These are phyloP conservation scores for Lupinus albus DNA, from an alignment of 306 rosid species.

Conservation along the genomic window DNA sequence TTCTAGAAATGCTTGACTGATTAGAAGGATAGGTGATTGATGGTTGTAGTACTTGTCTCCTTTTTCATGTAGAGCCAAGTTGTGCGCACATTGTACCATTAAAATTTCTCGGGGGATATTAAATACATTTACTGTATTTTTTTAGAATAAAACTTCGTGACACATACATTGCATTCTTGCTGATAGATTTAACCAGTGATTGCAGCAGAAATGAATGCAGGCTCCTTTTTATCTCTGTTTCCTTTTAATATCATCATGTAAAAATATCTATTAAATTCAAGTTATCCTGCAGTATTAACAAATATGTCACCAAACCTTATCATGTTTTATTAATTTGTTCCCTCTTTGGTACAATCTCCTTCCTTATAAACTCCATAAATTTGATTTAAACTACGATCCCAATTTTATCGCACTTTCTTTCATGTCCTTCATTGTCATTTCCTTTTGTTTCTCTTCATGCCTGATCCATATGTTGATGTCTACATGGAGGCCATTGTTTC, in stretches of 20 bases:
- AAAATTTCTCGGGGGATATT: neutral
- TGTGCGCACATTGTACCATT: slow-evolving; percentile 5
- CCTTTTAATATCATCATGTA: too few relatives aligned
- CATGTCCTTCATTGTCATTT: too few relatives aligned
- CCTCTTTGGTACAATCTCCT: too few relatives aligned
- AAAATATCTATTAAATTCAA: too few relatives aligned
- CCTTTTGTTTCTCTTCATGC: slow-evolving; percentile 33
- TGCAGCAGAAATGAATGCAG: too few relatives aligned
- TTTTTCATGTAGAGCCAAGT: slow-evolving; percentile 1
- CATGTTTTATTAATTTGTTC: too few relatives aligned
- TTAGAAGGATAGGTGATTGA: slow-evolving; percentile 10
- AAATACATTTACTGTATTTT: neutral
- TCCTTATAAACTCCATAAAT: too few relatives aligned
- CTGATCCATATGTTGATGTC: slow-evolving; percentile 56
- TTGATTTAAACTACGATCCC: too few relatives aligned
- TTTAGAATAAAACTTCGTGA: neutral
- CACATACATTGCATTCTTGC: neutral
- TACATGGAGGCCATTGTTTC: neutral
- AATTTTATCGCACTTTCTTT: too few relatives aligned
- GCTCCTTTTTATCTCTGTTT: too few relatives aligned
- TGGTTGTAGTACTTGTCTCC: neutral
- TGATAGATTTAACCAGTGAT: neutral
- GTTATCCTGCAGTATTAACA: too few relatives aligned
- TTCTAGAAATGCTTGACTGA: slow-evolving; percentile 30
- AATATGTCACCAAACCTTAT: too few relatives aligned